Conservation (phyloP, 2,329 filamentous ascomycete genomes). For the Monosporascus sp. region DNA sequence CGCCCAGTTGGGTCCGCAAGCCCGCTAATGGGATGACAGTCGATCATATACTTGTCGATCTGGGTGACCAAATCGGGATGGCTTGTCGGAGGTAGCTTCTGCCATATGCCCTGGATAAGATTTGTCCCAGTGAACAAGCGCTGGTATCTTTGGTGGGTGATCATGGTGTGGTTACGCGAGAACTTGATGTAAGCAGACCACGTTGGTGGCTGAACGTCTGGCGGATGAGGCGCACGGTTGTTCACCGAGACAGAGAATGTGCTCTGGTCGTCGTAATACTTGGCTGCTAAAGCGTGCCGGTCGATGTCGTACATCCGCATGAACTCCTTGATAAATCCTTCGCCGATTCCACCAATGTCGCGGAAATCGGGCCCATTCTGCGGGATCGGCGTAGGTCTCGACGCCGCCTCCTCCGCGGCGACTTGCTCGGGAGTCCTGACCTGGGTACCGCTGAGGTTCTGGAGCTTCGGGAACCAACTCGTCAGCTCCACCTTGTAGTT, state of each 20-base stretch:
- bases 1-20: conserved; percentile 65
- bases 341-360: conserved; percentile 69
- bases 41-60: conserved; percentile 71
- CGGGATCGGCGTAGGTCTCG: conserved; percentile 54
- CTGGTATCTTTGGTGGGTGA: conserved; percentile 57
- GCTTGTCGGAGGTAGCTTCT: conserved; percentile 62
- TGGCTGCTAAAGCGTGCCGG: conserved; percentile 54
- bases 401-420: conserved; percentile 45
- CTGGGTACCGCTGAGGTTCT: conserved; percentile 67
- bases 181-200: conserved; percentile 74
- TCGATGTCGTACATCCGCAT: conserved; percentile 70
- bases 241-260: conserved; percentile 74
- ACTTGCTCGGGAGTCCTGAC: conserved; percentile 70
- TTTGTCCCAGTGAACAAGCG: conserved; percentile 61
- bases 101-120: conserved; percentile 65
- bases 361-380: conserved; percentile 63
- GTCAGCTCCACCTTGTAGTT: conserved; percentile 64
- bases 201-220: conserved; percentile 36
- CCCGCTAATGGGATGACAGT: conserved; percentile 69
- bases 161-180: conserved; percentile 71
- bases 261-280: conserved; percentile 71
- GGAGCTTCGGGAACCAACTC: conserved; percentile 78
- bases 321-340: conserved; percentile 70
- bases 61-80: conserved; percentile 68
- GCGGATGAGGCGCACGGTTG: conserved; percentile 48